Conservation (phyloP, 1,284 basidiomycete species). For the Gomphus bonarii region DNA sequence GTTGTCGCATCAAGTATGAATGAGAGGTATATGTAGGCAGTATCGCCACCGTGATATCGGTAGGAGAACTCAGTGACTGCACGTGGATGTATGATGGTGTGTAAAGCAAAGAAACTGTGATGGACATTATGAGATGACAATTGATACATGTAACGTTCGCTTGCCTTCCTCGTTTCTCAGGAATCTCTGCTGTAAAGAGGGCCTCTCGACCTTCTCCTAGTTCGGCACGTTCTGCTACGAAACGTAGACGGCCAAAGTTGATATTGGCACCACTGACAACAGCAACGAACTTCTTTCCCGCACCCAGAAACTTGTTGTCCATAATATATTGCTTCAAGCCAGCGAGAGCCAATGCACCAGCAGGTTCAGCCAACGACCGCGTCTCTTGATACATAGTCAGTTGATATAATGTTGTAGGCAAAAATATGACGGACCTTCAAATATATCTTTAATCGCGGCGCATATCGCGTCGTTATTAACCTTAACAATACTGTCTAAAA, state of each 20-base stretch:
- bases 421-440: conserved; percentile 62
- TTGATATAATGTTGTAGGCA: neutral
- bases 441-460: conserved; percentile 98
- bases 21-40: conserved; percentile 84
- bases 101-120: conserved; percentile 70
- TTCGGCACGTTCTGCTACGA: conserved; percentile 96
- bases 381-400: conserved; percentile 52
- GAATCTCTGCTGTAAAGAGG: conserved; percentile 86
- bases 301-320: conserved; percentile 71
- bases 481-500: conserved; percentile 80
- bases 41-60: conserved; percentile 61
- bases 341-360: conserved; percentile 91
- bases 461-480: conserved; percentile 96
- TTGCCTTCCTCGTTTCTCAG: conserved; percentile 84
- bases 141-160: conserved; percentile 15
- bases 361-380: conserved; percentile 89
- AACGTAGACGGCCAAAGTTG: conserved; percentile 95
- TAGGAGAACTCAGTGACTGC: conserved; percentile 97
- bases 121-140: conserved; percentile 10
- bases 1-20: conserved; percentile 70
- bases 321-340: conserved; percentile 86
- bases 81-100: conserved; percentile 82
- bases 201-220: conserved; percentile 94
- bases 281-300: conserved; percentile 82
- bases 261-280: conserved; percentile 97